Percentiles rank a stretch among this genome's conserved stretches.
Evolutionary conservation across 192 early-diverging fungal species (phyloP).

Genomic region (Coemansia reversa): DNA sequence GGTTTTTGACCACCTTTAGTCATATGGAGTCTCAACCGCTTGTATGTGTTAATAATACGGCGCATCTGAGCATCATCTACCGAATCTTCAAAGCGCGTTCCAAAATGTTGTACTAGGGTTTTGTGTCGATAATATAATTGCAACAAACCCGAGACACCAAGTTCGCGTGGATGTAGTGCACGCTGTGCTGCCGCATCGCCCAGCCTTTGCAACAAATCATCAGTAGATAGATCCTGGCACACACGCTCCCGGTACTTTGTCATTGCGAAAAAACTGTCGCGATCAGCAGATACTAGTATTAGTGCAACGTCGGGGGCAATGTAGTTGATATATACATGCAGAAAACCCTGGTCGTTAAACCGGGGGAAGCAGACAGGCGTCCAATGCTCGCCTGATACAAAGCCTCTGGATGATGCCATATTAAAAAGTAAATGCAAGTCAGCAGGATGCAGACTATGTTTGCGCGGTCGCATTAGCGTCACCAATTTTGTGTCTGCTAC

Average conservation of each 20-base stretch:
- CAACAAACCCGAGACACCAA: constrained; percentile 27
- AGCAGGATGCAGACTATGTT: constrained; percentile 75
- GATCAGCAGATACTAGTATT: constrained; percentile 72
- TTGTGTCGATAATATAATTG: constrained; percentile 49
- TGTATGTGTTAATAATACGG: constrained; percentile 62
- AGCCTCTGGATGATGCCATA: constrained; percentile 74
- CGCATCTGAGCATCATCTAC: constrained; percentile 21
- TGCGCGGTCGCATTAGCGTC: constrained; percentile 69
- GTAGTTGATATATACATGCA: constrained; percentile 86
- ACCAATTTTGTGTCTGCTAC: constrained; percentile 75
- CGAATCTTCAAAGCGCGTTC: constrained; percentile 33
- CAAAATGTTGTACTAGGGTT: constrained; percentile 47
- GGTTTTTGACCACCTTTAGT: constrained; percentile 24
- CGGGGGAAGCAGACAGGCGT: constrained; percentile 92
- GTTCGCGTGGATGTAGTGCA: constrained; percentile 43
- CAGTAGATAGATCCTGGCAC: constrained; percentile 36
- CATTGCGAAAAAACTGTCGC: constrained; percentile 82
- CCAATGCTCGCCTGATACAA: constrained; percentile 85
- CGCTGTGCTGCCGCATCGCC: constrained; percentile 56
- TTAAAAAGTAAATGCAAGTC: constrained; percentile 84
- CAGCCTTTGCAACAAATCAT: constrained; percentile 48
- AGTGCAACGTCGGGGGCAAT: constrained; percentile 71
- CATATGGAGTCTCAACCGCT: constrained; percentile 54
- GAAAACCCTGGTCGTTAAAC: constrained; percentile 83
- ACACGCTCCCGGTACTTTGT: constrained; percentile 66